A percentile compares a stretch with the other conserved stretches of the same genome.
These are phyloP conservation scores for Candida boidinii DNA, from an alignment of 805 yeast species.

Conservation along the genomic window DNA sequence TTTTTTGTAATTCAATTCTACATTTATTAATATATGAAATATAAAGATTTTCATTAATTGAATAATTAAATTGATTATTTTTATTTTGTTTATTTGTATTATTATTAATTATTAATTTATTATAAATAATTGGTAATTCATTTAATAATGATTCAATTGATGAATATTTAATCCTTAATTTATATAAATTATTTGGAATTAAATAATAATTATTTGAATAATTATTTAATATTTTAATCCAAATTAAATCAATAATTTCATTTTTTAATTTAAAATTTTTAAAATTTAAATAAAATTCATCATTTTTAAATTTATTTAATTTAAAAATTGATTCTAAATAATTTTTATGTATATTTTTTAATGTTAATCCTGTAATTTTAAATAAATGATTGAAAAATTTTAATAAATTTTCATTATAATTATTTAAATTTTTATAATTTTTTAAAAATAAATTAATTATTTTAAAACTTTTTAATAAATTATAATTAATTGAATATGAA, in stretches of 20 bases:
- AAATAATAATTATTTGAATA: conserved; percentile 5
- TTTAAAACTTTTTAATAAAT: conserved; percentile 19
- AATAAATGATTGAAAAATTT: conserved; percentile 20
- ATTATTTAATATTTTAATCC: conserved; percentile 9
- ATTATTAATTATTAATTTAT: too few relatives aligned
- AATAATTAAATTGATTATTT: conserved; percentile 9
- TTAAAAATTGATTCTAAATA: conserved; percentile 11
- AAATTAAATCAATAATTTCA: conserved; percentile 16
- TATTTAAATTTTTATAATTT: conserved; percentile 9
- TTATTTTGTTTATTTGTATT: conserved; percentile 4
- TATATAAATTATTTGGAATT: conserved; percentile 14
- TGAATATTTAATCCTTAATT: conserved; percentile 13
- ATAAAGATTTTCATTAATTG: conserved; percentile 13
- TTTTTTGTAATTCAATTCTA: conserved; percentile 11
- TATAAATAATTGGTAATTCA: conserved; percentile 16
- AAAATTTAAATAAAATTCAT: conserved; percentile 4
- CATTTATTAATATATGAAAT: conserved; percentile 15
- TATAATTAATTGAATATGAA: conserved; percentile 21
- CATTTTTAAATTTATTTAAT: conserved; percentile 7
- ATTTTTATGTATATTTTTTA: conserved; percentile 13
- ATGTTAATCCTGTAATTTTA: conserved; percentile 15
- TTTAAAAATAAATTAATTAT: conserved; percentile 15
- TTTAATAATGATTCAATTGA: conserved; percentile 14
- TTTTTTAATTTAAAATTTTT: conserved; percentile 10
- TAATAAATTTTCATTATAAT: conserved; percentile 11